These are phyloP conservation scores for Phialocephala subalpina DNA, from an alignment of 2,329 filamentous ascomycete species.

Conservation along the genomic window DNA sequence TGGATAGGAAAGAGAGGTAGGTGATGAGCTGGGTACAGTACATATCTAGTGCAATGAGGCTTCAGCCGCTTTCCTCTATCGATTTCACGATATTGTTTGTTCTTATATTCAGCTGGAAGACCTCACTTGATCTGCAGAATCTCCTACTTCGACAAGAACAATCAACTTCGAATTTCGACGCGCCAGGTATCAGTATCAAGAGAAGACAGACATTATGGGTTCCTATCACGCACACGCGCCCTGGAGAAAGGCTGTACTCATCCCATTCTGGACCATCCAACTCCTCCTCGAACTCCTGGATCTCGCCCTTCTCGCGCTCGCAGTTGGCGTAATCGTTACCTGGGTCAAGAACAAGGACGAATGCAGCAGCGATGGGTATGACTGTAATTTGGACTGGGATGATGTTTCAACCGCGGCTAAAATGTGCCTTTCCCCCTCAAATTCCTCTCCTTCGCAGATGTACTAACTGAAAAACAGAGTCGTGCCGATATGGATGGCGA, in stretches of 20 bases:
- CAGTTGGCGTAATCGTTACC: slow-evolving; percentile 17
- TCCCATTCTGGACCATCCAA: slow-evolving; percentile 40
- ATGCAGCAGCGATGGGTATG: background rate
- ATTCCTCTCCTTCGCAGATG: background rate
- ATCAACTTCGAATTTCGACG: background rate
- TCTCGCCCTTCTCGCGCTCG: slow-evolving; percentile 26
- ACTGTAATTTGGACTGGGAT: background rate
- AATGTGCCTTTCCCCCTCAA: slow-evolving; percentile 12
- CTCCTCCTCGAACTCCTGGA: slow-evolving; percentile 31
- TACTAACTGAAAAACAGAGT: slow-evolving; percentile 17
- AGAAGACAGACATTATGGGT: background rate
- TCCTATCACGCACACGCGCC: slow-evolving; percentile 32
- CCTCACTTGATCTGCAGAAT: background rate
- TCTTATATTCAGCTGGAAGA: background rate
- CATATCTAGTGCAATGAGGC: background rate
- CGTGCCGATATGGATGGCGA: slow-evolving; percentile 28
- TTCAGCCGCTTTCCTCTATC: slow-evolving; percentile 1
- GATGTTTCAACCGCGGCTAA: slow-evolving; percentile 14
- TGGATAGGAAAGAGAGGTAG: background rate
- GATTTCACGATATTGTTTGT: slow-evolving; percentile 4
- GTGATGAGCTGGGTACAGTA: background rate
- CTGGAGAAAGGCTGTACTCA: slow-evolving; percentile 35
- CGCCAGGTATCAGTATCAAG: background rate
- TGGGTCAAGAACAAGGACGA: slow-evolving; percentile 13
- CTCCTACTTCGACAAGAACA: too few relatives aligned